A percentile compares a stretch with the other conserved stretches of the same genome.
These are phyloP conservation scores for Eleusine indica DNA, from an alignment of 176 grass and related monocot species.

Conservation along the genomic window DNA sequence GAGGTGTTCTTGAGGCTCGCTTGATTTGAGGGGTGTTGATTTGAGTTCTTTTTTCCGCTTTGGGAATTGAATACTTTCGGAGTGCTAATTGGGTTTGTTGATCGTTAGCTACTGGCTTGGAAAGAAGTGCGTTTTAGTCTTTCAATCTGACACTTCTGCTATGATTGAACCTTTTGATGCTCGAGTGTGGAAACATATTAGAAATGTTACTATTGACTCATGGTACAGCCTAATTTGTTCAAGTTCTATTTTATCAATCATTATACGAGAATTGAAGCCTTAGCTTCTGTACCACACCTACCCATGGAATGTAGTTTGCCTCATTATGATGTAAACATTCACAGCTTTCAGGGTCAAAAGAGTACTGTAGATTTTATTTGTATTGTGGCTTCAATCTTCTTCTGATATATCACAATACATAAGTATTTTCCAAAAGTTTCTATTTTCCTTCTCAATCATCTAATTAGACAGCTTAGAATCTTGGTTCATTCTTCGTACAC, in stretches of 20 bases:
- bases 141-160: not conserved
- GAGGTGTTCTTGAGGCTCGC: not conserved
- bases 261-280: not conserved
- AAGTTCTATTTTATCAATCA: not conserved
- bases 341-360: not conserved
- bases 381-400: not conserved
- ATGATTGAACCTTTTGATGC: not conserved
- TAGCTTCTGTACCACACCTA: not conserved
- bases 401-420: not conserved
- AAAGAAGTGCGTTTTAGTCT: not conserved
- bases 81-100: not conserved
- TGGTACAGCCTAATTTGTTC: not conserved
- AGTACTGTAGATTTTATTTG: not conserved
- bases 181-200: not conserved
- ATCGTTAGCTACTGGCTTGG: not conserved
- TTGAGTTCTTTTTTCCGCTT: not conserved
- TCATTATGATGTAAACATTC: not conserved
- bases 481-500: not conserved
- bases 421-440: not conserved
- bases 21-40: constrained; percentile 4
- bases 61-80: not conserved
- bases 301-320: not conserved
- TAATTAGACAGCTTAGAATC: constrained; percentile 5
- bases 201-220: not conserved
- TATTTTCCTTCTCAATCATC: not conserved